Evolutionary conservation across 1,284 basidiomycete genomes (phyloP), one percentile per base, ranked within the genome.

Genomic region (Coniferiporia sulphurascens): DNA sequence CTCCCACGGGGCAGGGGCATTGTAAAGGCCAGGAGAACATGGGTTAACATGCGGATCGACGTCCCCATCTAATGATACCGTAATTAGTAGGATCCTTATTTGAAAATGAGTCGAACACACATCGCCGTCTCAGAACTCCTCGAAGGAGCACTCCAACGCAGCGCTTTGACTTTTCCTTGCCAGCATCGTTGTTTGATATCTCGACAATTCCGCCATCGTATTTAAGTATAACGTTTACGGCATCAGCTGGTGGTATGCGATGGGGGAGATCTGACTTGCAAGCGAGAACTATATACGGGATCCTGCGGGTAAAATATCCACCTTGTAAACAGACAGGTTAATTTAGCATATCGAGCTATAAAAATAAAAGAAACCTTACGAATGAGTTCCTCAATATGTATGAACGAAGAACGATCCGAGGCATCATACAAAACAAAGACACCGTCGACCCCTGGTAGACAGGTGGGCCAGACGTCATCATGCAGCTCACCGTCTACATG

Each of bases 351-450:
- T 49, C 59, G 56, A 58, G 52, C 52, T 54, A 60, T 45, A 43
- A 19, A 48, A 21, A 1, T n/a, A 32, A 35, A 22, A 46, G 36
- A 41, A 19, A 52, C 19, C 82, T 71, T 65, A 91, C 88, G 77
- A 50, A 91, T 76, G 57, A 89, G 75, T 38, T 75, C 76, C 70
- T 84, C 80, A 17, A 90, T 79, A 44, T 82, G 83, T 35, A 71
- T 70, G 65, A 88, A 88, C 22, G 90, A 90, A 4, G 74, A 69
- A 59, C 71, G 70, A 63, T 82, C 75, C 1, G 83, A 81, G 12
- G 84, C 79, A 71, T 91, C 87, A 70, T 90, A 92, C 66, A 89
- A 91, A 50, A 92, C 78, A 48, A 90, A 77, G n/a, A 85, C 77
- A 5, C 84, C 89, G 67, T 90, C 82, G 58, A 90, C 75, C 19